phyloP scores from a whole-genome alignment of 371 early-diverging fungal species.

The Rhizomucor pusillus region DNA sequence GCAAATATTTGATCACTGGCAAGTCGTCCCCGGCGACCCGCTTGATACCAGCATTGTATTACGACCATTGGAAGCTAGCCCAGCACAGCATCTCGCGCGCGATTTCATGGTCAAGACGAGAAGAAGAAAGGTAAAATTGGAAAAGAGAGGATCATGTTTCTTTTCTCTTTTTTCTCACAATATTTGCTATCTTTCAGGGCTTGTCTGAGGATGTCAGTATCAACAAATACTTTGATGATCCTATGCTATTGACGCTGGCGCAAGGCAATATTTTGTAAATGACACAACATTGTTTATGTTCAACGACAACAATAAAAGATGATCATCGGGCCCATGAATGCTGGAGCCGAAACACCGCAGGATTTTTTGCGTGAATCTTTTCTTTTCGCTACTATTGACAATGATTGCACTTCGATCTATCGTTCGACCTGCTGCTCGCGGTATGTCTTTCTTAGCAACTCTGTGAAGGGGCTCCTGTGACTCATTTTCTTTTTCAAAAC shows the following conservation, averaged over 20 bases:
- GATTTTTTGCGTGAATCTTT: too few relatives aligned
- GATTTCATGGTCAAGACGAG: slow-evolving; percentile 98
- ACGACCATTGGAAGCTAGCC: slow-evolving; percentile 86
- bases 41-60: slow-evolving; percentile 85
- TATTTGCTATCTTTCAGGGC: slow-evolving; percentile 31
- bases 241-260: slow-evolving; percentile 69
- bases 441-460: too few relatives aligned
- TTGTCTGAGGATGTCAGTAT: slow-evolving; percentile 91
- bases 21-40: slow-evolving; percentile 97
- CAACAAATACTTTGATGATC: slow-evolving; percentile 95
- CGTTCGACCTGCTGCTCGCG: too few relatives aligned
- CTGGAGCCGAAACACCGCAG: too few relatives aligned
- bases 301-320: too few relatives aligned
- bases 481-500: too few relatives aligned
- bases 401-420: too few relatives aligned
- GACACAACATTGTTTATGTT: too few relatives aligned
- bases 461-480: too few relatives aligned
- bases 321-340: too few relatives aligned
- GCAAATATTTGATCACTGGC: slow-evolving; percentile 96
- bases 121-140: slow-evolving; percentile 81
- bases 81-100: slow-evolving; percentile 85
- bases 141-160: not conserved
- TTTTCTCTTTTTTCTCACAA: not conserved
- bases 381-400: too few relatives aligned
- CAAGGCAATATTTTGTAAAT: slow-evolving; percentile 46